Base-by-base conservation (phyloP, 306 rosid species). In the Rosa lucieae region DNA sequence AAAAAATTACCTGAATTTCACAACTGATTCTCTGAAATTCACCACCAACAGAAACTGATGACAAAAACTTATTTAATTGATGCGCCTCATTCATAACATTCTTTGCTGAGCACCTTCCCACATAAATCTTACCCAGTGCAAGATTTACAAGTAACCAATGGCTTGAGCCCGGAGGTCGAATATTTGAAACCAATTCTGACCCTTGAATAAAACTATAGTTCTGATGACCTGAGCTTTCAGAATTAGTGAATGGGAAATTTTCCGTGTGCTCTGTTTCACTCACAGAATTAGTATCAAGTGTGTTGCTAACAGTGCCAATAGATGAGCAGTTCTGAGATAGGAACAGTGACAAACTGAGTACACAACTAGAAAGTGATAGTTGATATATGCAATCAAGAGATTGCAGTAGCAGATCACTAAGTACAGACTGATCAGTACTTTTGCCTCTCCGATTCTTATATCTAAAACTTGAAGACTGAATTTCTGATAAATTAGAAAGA, bases 1-100 rank as follows among this genome's bases (percentile, higher is more conserved):
- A 35, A 21, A 70, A 39, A 11, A 91, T 89, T 82, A 94, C 99
- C 99, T 92, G 90, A 77, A 88, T 87, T 69, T 68, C 76, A 89
- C 90, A 92, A 84, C 85, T 81, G 81, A 89, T 79, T 61, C 40
- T 74, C 82, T 67, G 89, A 85, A 92, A 84, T 75, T 90, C 89
- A 67, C 89, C 90, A 11, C 89, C 95, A 73, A 94, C 67, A 81
- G 89, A 91, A 85, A 91, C 81, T 17, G 81, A 84, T 39, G 87
- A 87, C 13, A 68, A 32, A 73, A 92, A 82, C 83, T 87, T 89
- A 82, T 82, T 85, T 73, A 43, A 67, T 12, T 87, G 85, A 84
- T 91, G 92, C 47, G 85, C 88, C 81, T 58, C 85, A 82, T 86
- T 69, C 77, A 94, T 80, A 79, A 73, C 86, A 78, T 88, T 87